These are phyloP conservation scores for Coemansia sp. DNA, from an alignment of 192 early-diverging fungal species.

Conservation along the genomic window DNA sequence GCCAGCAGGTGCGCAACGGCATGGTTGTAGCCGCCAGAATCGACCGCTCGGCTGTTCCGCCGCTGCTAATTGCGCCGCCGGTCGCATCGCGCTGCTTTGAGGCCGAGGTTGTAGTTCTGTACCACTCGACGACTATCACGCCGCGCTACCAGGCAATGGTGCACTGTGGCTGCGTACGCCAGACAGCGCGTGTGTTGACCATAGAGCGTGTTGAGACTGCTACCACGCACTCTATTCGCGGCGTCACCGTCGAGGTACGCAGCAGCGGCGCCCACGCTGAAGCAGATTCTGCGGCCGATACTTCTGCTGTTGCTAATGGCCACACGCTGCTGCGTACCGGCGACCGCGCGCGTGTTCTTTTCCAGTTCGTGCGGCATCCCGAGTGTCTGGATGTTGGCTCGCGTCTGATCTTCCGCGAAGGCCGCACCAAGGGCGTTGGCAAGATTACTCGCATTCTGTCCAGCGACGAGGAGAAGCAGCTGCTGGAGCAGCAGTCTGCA, in stretches of 20 bases:
- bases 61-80: constrained; percentile 9
- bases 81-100: constrained; percentile 67
- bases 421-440: constrained; percentile 88
- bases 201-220: constrained; percentile 13
- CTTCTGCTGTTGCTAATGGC: constrained; percentile 52
- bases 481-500: background rate
- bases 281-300: constrained; percentile 4
- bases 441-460: constrained; percentile 63
- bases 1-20: constrained; percentile 76
- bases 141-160: constrained; percentile 94
- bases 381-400: constrained; percentile 63
- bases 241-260: constrained; percentile 5
- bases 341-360: constrained; percentile 76
- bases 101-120: constrained; percentile 89
- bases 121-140: constrained; percentile 89
- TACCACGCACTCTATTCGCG: constrained; percentile 1
- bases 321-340: constrained; percentile 68
- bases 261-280: background rate
- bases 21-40: constrained; percentile 41
- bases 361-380: constrained; percentile 79
- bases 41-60: constrained; percentile 1
- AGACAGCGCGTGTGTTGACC: constrained; percentile 80
- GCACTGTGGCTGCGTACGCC: constrained; percentile 83
- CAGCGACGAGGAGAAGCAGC: constrained; percentile 27
- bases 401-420: constrained; percentile 73